Evolutionary conservation across 2,329 filamentous ascomycete species (phyloP).

Genomic region (Corynespora cassiicola): DNA sequence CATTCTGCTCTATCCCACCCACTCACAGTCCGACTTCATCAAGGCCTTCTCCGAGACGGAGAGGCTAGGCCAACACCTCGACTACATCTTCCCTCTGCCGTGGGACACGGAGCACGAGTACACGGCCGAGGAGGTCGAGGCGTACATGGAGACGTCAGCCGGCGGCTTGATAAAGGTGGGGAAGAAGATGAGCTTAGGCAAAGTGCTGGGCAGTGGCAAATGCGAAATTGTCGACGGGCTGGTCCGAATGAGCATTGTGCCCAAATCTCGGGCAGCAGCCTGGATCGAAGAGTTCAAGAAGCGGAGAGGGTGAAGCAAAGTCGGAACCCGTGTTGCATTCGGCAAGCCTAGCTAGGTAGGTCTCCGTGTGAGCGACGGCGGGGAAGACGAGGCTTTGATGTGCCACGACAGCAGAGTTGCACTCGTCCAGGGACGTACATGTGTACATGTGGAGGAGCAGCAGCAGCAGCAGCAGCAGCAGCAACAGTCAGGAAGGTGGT

Average conservation of each 20-base stretch:
- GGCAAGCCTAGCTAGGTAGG: no score
- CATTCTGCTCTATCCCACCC: conserved; percentile 83
- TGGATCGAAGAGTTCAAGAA: conserved; percentile 89
- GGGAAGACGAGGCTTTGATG: no score
- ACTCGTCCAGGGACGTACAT: no score
- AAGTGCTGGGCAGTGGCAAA: conserved; percentile 76
- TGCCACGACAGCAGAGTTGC: no score
- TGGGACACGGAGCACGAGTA: conserved; percentile 81
- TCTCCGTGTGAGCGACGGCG: no score
- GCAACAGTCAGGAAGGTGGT: no score
- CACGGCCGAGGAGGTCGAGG: conserved; percentile 71
- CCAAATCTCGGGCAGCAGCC: conserved; percentile 68
- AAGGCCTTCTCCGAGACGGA: conserved; percentile 84
- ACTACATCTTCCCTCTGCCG: conserved; percentile 84
- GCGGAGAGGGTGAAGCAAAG: conserved; percentile 59
- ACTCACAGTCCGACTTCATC: conserved; percentile 87
- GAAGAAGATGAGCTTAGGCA: conserved; percentile 79
- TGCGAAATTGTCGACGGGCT: conserved; percentile 89
- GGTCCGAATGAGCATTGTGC: conserved; percentile 82
- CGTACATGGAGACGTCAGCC: conserved; percentile 82
- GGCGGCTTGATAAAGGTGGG: conserved; percentile 90
- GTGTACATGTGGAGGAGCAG: no score
- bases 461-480: no score
- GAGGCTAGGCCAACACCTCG: conserved; percentile 76
- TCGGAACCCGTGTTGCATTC: conserved; percentile 9